A percentile compares a stretch with the other conserved stretches of the same genome.
Conservation (phyloP, 2,329 filamentous ascomycete species). For the Ophiostoma quercus region DNA sequence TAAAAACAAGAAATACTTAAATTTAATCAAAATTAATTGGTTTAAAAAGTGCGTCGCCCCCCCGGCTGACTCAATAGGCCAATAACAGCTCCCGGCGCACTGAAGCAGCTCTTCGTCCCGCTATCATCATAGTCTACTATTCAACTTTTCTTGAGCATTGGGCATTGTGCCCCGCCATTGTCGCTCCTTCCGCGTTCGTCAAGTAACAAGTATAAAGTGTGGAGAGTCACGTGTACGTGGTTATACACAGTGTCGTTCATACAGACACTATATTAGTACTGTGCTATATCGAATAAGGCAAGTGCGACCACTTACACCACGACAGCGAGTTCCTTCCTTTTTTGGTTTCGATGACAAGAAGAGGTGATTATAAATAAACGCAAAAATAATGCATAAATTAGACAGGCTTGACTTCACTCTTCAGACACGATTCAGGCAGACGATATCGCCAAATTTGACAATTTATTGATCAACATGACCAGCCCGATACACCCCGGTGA, state of each 20-base stretch:
- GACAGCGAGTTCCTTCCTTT: neutral
- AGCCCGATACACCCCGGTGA: neutral
- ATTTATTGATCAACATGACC: neutral
- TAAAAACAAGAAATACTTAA: constrained; percentile 1
- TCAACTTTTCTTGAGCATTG: neutral
- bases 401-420: neutral
- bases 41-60: constrained; percentile 8
- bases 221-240: neutral
- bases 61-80: neutral
- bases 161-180: constrained; percentile 14
- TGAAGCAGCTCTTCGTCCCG: neutral
- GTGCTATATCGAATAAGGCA: neutral
- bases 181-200: neutral
- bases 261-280: neutral
- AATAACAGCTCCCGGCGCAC: neutral
- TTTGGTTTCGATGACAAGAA: neutral
- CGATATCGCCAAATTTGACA: neutral
- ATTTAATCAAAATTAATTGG: constrained; percentile 7
- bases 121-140: neutral
- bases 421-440: neutral
- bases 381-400: neutral
- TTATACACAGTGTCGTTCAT: neutral
- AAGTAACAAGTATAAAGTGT: constrained; percentile 1
- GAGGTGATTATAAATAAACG: neutral
- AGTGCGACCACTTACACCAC: constrained; percentile 14